Conservation (phyloP, 176 grass and related monocot genomes). For the Musa acuminata region DNA sequence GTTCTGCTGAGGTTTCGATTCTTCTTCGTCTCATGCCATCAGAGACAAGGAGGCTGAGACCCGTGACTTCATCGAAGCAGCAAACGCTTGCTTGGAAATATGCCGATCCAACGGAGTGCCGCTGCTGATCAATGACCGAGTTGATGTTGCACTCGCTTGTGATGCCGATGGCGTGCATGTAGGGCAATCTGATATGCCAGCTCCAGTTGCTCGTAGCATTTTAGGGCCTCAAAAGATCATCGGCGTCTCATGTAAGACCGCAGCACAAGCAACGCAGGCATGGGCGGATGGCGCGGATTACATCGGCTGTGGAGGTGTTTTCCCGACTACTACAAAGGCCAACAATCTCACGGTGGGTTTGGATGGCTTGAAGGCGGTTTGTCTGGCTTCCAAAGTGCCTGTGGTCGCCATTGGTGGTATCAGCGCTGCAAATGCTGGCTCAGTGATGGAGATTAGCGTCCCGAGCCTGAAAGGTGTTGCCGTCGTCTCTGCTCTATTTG, state of each 20-base stretch:
- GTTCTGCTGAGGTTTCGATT: neutral
- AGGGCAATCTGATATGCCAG: conserved; percentile 75
- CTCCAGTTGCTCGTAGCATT: conserved; percentile 33
- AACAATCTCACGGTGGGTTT: conserved; percentile 69
- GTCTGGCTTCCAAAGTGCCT: conserved; percentile 52
- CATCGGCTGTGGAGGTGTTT: conserved; percentile 71
- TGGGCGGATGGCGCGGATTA: conserved; percentile 78
- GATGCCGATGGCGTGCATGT: conserved; percentile 78
- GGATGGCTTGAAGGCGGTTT: conserved; percentile 57
- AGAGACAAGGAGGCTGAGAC: conserved; percentile 76
- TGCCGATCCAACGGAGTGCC: conserved; percentile 57
- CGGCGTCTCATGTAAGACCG: conserved; percentile 77
- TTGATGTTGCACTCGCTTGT: conserved; percentile 75
- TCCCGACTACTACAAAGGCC: conserved; percentile 58
- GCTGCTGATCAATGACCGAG: conserved; percentile 76
- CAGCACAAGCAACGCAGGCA: conserved; percentile 49
- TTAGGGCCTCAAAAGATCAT: conserved; percentile 74
- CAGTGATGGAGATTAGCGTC: conserved; percentile 45
- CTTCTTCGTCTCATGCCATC: conserved; percentile 7
- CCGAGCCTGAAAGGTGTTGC: conserved; percentile 73
- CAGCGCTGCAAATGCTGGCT: conserved; percentile 44
- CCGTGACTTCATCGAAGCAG: conserved; percentile 56
- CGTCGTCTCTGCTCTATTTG: conserved; percentile 72
- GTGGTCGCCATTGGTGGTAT: conserved; percentile 88
- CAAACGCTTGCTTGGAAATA: conserved; percentile 49